Evolutionary conservation across 2,329 filamentous ascomycete genomes (phyloP), one percentile per base, ranked within the genome.

Genomic region (Ceratocystis albifundus): DNA sequence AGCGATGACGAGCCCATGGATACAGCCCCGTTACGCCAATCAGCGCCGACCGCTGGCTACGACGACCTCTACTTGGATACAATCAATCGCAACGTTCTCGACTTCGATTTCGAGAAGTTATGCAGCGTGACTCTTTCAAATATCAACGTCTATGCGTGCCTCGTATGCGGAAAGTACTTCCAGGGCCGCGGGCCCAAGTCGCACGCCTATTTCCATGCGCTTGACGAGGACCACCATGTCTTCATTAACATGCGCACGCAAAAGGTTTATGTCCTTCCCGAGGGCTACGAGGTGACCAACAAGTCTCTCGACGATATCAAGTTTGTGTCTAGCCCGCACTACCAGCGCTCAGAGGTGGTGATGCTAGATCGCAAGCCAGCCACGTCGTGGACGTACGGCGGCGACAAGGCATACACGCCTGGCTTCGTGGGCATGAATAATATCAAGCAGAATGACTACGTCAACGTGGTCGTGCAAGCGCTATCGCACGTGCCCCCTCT

Each of bases 351-450:
- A 50, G 89, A 97, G 72, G 92, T 97, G 41, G 81, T 84, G 72
- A 84, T 85, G 71, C 78, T 97, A 70, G 94, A 97, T 77, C 83
- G 85, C 65, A 76, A 80, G 70, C 78, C 79, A 65, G 80, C 81
- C 72, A 71, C 79, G 20, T 84, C 85, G 57, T 91, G 87, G 82
- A 93, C 96, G 72, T 81, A 97, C 53, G 80, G 81, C 62, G 90
- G 90, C 69, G 32, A 32, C 53, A 89, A 88, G 75, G 85, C 88
- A 74, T 99, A 99, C 77, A 87, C 87, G 70, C 94, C 94, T 22
- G 93, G 94, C 4, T 99, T 92, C 74, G 90, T 99, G 69, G 94
- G 94, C 70, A 95, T 99, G 89, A 99, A 99, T 81, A 99, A 99
- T 77, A 96, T 99, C 81, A 99, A 99, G 76, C 90, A 94, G 67